Evolutionary conservation across 2,329 filamentous ascomycete species (phyloP).

Genomic region (Ophiosphaerella korrae): DNA sequence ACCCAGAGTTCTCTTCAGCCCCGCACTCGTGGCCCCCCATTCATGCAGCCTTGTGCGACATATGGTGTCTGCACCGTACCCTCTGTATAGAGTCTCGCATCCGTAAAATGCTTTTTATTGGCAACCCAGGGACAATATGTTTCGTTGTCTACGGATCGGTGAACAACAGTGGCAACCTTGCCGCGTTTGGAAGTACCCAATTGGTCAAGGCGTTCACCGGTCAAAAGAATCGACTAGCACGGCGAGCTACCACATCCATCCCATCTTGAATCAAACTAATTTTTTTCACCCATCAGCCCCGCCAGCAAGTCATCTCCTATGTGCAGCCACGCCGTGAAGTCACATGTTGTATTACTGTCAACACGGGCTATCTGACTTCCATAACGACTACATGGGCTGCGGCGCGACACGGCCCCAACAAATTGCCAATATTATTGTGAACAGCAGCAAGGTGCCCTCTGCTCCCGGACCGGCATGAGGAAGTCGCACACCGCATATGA

Average conservation of each 20-base stretch:
- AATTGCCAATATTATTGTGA: background rate
- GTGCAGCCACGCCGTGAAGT: no score
- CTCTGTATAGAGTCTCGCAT: no score
- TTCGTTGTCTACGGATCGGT: background rate
- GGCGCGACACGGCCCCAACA: background rate
- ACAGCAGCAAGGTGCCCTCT: background rate
- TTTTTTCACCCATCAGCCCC: no score
- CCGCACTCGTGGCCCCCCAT: background rate
- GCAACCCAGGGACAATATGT: background rate
- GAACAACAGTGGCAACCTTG: background rate
- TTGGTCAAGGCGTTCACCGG: no score
- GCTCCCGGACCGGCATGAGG: constrained; percentile 13
- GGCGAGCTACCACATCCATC: no score
- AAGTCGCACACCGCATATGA: constrained; percentile 17
- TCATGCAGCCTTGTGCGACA: background rate
- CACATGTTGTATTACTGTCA: no score
- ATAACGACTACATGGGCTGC: background rate
- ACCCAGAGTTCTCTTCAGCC: background rate
- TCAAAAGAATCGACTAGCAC: no score
- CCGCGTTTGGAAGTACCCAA: background rate
- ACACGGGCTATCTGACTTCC: no score
- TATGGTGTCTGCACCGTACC: background rate
- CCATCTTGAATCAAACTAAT: no score
- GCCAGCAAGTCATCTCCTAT: no score
- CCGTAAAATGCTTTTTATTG: background rate